Base-by-base conservation (phyloP, 208 protist species). In the Angomonas ambiguus region DNA sequence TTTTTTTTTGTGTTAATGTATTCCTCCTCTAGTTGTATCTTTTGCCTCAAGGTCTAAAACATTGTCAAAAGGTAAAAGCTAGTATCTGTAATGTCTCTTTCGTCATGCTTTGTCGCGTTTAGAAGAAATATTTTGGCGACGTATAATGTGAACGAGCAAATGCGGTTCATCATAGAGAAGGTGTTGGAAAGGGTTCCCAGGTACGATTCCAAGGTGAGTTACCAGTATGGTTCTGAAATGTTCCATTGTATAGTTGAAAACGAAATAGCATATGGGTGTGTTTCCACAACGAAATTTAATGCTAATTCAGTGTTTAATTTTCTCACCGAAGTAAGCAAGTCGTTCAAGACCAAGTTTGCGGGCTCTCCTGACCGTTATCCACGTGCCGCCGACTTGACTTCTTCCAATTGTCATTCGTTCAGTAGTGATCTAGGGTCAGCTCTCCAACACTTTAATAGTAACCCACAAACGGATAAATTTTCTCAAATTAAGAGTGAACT, bases 241-340 rank as follows among this genome's bases (percentile, higher is more conserved):
- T 93, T 82, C 62, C 91, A 96, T 64, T 96, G 91, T 70, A 48
- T 93, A 2, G 72, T 96, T 31, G 87, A 96, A 65, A 89, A 94
- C 42, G 82, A 88, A 51, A 76, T 94, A 28, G 74, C 89, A 18
- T 96, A 92, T 58, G 74, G 80, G 5, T 95, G 89, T 72, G 65
- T 84, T 0, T 82, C 87, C 8, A 71, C 76, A 1, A 69, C 33
- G 6, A 61, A 80, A 20, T 88, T 88, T 57, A 64, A 83, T 51
- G 82, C 80, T 35, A 65, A 75, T 0, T 76, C 79, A 16, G 78
- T 88, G 5, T 95, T 87, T 71, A 83, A 65, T 0, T 93, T 89
- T 68, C 72, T 95, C 11, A 69, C 76, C 20, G 75, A 90, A 13
- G 55, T 91, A 10, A 77, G 80, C 11, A 72, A 87, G 61, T 51